Conservation (phyloP, 805 yeast species). For the Ogataea philodendri region DNA sequence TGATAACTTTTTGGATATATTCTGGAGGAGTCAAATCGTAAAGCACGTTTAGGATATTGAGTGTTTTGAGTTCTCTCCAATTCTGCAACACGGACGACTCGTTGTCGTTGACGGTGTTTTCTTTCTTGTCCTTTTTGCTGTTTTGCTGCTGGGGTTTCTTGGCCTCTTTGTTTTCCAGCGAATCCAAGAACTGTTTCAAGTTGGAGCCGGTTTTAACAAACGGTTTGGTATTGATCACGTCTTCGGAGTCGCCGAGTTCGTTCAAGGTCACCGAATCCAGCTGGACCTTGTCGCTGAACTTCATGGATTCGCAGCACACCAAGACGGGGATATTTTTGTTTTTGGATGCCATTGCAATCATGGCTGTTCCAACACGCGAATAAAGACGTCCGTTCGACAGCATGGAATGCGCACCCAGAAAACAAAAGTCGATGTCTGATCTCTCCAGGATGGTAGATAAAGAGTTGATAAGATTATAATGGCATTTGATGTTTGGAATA, state of each 20-base stretch:
- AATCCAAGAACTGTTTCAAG: constrained; percentile 57
- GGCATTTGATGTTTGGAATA: constrained; percentile 59
- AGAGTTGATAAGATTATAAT: constrained; percentile 78
- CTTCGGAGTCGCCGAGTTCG: constrained; percentile 82
- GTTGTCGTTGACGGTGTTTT: constrained; percentile 21
- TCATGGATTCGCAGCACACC: constrained; percentile 92
- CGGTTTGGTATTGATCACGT: constrained; percentile 55
- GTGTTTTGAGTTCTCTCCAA: constrained; percentile 61
- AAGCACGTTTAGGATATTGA: constrained; percentile 79
- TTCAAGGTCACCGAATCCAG: constrained; percentile 93
- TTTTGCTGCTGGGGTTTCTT: constrained; percentile 10
- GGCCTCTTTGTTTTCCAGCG: constrained; percentile 36
- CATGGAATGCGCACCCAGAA: constrained; percentile 97
- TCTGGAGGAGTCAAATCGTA: constrained; percentile 95
- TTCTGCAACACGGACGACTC: constrained; percentile 47
- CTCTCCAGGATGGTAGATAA: constrained; percentile 70
- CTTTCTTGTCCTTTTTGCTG: constrained; percentile 9
- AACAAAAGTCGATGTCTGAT: constrained; percentile 78
- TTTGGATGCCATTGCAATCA: constrained; percentile 88
- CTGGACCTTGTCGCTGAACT: constrained; percentile 93
- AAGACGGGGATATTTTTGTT: constrained; percentile 88
- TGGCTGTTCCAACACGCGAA: constrained; percentile 92
- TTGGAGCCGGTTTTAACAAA: constrained; percentile 62
- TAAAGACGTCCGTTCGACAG: constrained; percentile 90
- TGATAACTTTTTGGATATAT: constrained; percentile 89